Evolutionary conservation across 345 rosid genomes (phyloP), one percentile per base, ranked within the genome.

Genomic region (Euphorbia tirucalli): DNA sequence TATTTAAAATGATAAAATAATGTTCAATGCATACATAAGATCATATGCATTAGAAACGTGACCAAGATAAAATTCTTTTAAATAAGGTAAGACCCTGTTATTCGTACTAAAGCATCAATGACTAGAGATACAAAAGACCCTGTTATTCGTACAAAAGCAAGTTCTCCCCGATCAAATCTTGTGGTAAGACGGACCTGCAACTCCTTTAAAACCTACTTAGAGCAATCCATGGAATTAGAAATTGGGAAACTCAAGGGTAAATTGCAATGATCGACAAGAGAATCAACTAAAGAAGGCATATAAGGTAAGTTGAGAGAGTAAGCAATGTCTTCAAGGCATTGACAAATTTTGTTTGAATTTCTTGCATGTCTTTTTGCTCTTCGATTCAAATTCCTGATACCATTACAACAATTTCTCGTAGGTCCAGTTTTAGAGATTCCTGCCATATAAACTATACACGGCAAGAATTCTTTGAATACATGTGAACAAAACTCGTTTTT

Each of bases 191-290:
- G n/a, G n/a, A n/a, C n/a, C n/a, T n/a, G n/a, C n/a, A n/a, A n/a
- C n/a, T n/a, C n/a, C n/a, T n/a, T n/a, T n/a, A n/a, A n/a, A n/a
- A n/a, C n/a, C 39, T 22, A 64, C 52, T 41, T 41, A 27, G 31
- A 39, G 54, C 68, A 64, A 22, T 64, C 68, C 68, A 64, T 64
- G 49, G 52, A 1, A 14, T 41, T 43, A 43, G 68, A 64, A 43
- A 43, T 64, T 11, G 68, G 68, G n/a, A 43, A 64, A 43, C 21
- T 41, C 49, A 64, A 43, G 2, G 13, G 8, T 10, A 43, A 24
- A 43, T 64, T 41, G 8, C 68, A 64, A 0, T 21, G 22, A 41
- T 16, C 9, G 5, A 30, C 30, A 22, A 64, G 54, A 39, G 49
- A 13, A 64, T 3, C 16, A 24, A 64, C 49, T 21, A 9, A 52